Evolutionary conservation across 179 eudicot species (phyloP).

Genomic region (Sideroxylon spinosum): DNA sequence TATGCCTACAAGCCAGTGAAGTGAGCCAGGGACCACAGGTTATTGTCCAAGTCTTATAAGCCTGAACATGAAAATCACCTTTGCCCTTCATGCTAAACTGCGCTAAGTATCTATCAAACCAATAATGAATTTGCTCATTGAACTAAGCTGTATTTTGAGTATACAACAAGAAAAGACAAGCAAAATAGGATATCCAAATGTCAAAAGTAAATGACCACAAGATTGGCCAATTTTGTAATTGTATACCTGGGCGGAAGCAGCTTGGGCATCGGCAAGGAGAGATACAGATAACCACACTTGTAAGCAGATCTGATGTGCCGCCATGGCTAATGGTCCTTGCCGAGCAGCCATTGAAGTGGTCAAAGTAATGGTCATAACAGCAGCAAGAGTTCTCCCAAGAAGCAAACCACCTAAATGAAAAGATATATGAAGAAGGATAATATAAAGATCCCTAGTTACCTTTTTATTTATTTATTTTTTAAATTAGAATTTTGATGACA

Average conservation of each 20-base stretch:
- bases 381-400: conserved; percentile 77
- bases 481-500: background rate
- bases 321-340: conserved; percentile 75
- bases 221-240: background rate
- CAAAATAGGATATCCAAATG: background rate
- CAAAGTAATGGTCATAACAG: conserved; percentile 59
- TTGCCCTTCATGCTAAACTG: background rate
- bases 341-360: conserved; percentile 90
- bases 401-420: conserved; percentile 54
- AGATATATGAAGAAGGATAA: background rate
- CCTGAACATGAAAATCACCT: background rate
- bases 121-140: background rate
- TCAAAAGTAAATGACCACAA: background rate
- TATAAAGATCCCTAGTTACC: background rate
- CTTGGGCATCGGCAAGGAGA: conserved; percentile 76
- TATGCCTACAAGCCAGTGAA: too few relatives aligned
- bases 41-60: background rate
- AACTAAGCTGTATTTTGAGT: background rate
- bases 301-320: conserved; percentile 83
- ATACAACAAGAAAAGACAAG: background rate
- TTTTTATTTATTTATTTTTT: too few relatives aligned
- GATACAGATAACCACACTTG: conserved; percentile 89
- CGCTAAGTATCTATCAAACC: background rate
- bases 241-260: conserved; percentile 71
- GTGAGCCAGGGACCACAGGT: background rate